Evolutionary conservation across 768 basidiomycete species (phyloP), one percentile per base, ranked within the genome.

Genomic region (Pisolithus tinctorius): DNA sequence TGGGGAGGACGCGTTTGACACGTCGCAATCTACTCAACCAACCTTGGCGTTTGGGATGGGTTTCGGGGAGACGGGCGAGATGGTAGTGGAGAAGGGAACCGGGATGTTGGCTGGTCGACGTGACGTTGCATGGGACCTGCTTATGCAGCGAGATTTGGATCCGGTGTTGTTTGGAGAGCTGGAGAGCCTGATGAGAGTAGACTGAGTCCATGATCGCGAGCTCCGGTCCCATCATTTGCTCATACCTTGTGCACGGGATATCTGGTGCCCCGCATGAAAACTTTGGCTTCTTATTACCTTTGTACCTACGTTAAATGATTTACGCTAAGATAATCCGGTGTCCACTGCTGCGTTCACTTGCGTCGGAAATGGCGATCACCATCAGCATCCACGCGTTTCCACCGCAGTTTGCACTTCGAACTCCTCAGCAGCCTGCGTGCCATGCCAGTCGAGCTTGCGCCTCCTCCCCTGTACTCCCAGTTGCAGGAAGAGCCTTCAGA

Each of bases 41-140:
- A 78, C 80, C 4, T 74, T 92, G 47, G 74, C 85, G 4, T 92
- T 90, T 63, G 89, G 88, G n/a, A 86, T 92, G 78, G 89, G 87
- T 13, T 90, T 85, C 60, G 81, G 84, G 1, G 90, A 90, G 62
- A 75, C 79, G 40, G 82, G 80, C 7, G 86, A 89, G 58, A 77
- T 66, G 16, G 72, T 73, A 9, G 69, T 76, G 44, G 88, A 92
- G 64, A 81, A 75, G 54, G 90, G 90, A 6, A 84, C 81, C 17
- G 89, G 89, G 2, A 66, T 92, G 49, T 71, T 90, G 30, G 86
- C 82, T 48, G 84, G 84, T 7, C 77, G 84, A 62, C 80, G 83
- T 54, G 86, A 85, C 48, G 73, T 83, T 29, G 74, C 83, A 37
- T 85, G 83, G 83, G 80, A 84, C 27, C 66, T 90, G 58, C 69